These are phyloP conservation scores for Suillus americanus DNA, from an alignment of 768 basidiomycete species.

Conservation along the genomic window DNA sequence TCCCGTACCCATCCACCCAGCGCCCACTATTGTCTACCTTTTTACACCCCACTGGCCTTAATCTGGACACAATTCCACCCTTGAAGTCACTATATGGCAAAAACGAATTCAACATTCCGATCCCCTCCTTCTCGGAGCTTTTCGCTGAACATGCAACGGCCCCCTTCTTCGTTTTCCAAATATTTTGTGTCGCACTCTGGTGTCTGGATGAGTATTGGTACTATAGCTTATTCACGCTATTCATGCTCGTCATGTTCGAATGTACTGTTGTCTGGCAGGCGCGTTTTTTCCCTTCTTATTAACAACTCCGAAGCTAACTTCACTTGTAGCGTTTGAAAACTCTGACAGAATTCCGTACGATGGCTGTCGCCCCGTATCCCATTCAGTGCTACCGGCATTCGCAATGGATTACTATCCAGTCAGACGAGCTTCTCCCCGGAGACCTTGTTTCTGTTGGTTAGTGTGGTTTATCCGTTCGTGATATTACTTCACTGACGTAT, in stretches of 20 bases:
- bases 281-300: slow-evolving; percentile 22
- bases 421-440: slow-evolving; percentile 87
- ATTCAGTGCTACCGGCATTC: slow-evolving; percentile 79
- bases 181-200: slow-evolving; percentile 98
- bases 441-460: slow-evolving; percentile 82
- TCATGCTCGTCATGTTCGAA: slow-evolving; percentile 98
- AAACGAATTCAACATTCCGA: slow-evolving; percentile 96
- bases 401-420: slow-evolving; percentile 79
- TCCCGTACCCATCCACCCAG: slow-evolving; percentile 85
- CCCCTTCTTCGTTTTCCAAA: slow-evolving; percentile 98
- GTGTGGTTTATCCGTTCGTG: slow-evolving; percentile 29
- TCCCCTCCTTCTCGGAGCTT: slow-evolving; percentile 89
- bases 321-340: slow-evolving; percentile 79
- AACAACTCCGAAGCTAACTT: slow-evolving; percentile 6
- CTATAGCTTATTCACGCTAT: slow-evolving; percentile 94
- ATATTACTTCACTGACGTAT: slow-evolving; percentile 4
- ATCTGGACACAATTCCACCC: slow-evolving; percentile 43
- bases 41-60: slow-evolving; percentile 56
- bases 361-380: slow-evolving; percentile 90
- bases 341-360: slow-evolving; percentile 92
- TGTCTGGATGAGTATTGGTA: slow-evolving; percentile 99
- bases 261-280: slow-evolving; percentile 99
- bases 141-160: slow-evolving; percentile 97
- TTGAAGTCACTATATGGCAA: slow-evolving; percentile 75
- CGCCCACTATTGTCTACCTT: slow-evolving; percentile 70